These are phyloP conservation scores for Talaromyces amestolkiae DNA, from an alignment of 2,329 filamentous ascomycete species.

Conservation along the genomic window DNA sequence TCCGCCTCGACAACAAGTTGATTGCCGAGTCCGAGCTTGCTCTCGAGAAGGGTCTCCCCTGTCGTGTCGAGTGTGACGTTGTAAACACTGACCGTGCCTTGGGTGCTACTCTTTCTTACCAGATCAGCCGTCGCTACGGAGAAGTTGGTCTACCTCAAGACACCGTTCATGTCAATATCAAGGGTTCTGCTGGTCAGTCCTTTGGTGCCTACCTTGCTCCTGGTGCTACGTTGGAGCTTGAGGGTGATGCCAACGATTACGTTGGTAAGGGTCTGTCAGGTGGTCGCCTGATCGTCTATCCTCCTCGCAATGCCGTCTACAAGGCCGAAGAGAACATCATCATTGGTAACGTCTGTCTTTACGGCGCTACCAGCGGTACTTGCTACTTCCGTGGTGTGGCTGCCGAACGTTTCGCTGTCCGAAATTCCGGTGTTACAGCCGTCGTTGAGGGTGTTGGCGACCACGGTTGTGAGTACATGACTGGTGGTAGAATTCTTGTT, in stretches of 20 bases:
- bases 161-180: slow-evolving; percentile 93
- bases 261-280: slow-evolving; percentile 94
- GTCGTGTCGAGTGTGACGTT: slow-evolving; percentile 90
- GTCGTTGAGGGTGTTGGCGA: slow-evolving; percentile 95
- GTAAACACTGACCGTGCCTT: slow-evolving; percentile 95
- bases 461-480: slow-evolving; percentile 99
- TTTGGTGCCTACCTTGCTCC: slow-evolving; percentile 93
- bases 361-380: slow-evolving; percentile 84
- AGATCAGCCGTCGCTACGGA: slow-evolving; percentile 88
- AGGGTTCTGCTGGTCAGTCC: slow-evolving; percentile 92
- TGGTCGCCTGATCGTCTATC: slow-evolving; percentile 89
- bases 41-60: slow-evolving; percentile 88
- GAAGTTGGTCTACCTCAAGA: slow-evolving; percentile 86
- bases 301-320: slow-evolving; percentile 83
- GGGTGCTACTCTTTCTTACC: slow-evolving; percentile 91
- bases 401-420: slow-evolving; percentile 92
- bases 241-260: slow-evolving; percentile 95
- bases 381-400: slow-evolving; percentile 97
- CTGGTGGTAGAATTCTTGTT: slow-evolving; percentile 83
- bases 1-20: slow-evolving; percentile 93
- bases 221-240: slow-evolving; percentile 89
- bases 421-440: slow-evolving; percentile 93
- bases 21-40: slow-evolving; percentile 94
- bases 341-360: slow-evolving; percentile 90
- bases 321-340: slow-evolving; percentile 95